These are phyloP conservation scores for Hericium alpestre DNA, from an alignment of 768 basidiomycete species.

Conservation along the genomic window DNA sequence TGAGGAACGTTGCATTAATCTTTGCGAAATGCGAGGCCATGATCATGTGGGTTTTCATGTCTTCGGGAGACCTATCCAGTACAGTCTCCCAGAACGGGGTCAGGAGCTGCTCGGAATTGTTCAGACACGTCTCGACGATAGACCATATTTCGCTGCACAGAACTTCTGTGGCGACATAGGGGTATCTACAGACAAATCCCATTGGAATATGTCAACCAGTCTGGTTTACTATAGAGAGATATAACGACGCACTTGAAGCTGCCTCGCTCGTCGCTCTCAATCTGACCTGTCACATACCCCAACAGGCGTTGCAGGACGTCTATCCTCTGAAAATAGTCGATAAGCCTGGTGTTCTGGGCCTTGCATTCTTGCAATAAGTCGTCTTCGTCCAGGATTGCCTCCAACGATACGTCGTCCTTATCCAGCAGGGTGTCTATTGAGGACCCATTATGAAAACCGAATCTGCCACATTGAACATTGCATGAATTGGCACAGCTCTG, in stretches of 20 bases:
- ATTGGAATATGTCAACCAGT: conserved; percentile 9
- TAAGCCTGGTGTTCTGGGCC: conserved; percentile 80
- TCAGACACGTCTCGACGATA: conserved; percentile 82
- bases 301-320: conserved; percentile 74
- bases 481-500: no score
- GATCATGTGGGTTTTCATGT: conserved; percentile 78
- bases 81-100: conserved; percentile 89
- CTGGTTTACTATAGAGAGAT: not conserved
- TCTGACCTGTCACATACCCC: conserved; percentile 79
- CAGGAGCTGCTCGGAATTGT: conserved; percentile 59
- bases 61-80: conserved; percentile 67
- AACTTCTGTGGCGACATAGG: conserved; percentile 88
- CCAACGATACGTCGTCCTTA: conserved; percentile 82
- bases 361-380: conserved; percentile 95
- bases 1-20: conserved; percentile 81
- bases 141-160: conserved; percentile 94
- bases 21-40: conserved; percentile 93
- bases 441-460: conserved; percentile 83
- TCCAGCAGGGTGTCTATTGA: conserved; percentile 84
- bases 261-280: conserved; percentile 69
- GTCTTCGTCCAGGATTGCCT: conserved; percentile 87
- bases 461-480: conserved; percentile 35
- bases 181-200: conserved; percentile 41
- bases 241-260: conserved; percentile 63
- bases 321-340: conserved; percentile 75